Evolutionary conservation across 352 stramenopile species (phyloP).

Genomic region (Pseudoperonospora humuli): DNA sequence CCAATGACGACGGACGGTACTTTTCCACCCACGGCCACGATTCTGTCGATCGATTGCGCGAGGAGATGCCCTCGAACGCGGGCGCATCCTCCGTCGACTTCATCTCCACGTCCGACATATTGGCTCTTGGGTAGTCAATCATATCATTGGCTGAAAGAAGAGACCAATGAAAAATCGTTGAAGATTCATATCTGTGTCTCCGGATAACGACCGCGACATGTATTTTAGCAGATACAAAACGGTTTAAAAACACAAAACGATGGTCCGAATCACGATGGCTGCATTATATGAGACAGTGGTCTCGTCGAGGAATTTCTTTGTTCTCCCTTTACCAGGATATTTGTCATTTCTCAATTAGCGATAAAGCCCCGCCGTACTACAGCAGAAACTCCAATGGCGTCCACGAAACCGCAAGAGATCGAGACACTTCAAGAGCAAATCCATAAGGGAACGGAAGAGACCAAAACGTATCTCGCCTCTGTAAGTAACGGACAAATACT

Average conservation of each 20-base stretch:
- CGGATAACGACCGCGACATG: no score
- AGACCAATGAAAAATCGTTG: not conserved
- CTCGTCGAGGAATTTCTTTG: no score
- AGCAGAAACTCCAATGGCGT: conserved; percentile 9
- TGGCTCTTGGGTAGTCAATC: not conserved
- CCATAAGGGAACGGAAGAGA: conserved; percentile 57
- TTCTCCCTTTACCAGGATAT: no score
- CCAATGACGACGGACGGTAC: conserved; percentile 91
- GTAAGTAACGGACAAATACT: conserved; percentile 6
- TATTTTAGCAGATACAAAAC: no score
- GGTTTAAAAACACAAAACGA: no score
- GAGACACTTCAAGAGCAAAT: conserved; percentile 67
- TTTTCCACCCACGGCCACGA: conserved; percentile 97
- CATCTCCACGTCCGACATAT: conserved; percentile 61
- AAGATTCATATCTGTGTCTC: no score
- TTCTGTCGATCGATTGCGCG: conserved; percentile 69
- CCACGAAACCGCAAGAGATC: conserved; percentile 29
- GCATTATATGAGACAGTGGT: no score
- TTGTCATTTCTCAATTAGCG: no score
- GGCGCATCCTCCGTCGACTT: conserved; percentile 45
- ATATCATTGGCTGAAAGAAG: not conserved
- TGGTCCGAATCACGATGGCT: no score
- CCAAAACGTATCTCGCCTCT: conserved; percentile 60
- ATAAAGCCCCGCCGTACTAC: no score
- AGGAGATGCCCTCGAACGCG: conserved; percentile 78